These are phyloP conservation scores for Fraxinus sp. DNA, from an alignment of 305 asterid genomes.

Conservation along the genomic window DNA sequence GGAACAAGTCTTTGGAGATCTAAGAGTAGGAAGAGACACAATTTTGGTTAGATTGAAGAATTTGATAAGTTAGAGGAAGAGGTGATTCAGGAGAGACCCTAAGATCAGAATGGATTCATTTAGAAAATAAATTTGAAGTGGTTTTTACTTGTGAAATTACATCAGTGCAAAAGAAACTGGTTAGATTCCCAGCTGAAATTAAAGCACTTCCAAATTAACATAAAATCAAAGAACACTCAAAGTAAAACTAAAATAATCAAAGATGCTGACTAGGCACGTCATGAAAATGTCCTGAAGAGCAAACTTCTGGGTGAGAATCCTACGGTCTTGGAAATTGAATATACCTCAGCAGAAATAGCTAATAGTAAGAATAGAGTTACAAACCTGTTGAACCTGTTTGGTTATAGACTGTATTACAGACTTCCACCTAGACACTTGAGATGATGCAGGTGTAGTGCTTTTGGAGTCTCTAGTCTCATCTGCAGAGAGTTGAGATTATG, in stretches of 20 bases:
- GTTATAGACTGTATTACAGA: constrained; percentile 72
- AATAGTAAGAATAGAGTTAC: constrained; percentile 24
- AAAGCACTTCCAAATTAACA: not conserved
- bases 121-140: not conserved
- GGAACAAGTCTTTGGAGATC: not conserved
- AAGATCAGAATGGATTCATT: not conserved
- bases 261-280: constrained; percentile 5
- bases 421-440: constrained; percentile 81
- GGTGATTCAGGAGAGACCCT: not conserved
- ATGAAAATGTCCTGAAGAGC: constrained; percentile 15
- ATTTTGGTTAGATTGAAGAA: not conserved
- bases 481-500: constrained; percentile 35
- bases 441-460: constrained; percentile 41
- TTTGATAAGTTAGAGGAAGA: not conserved
- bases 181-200: constrained; percentile 5
- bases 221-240: not conserved
- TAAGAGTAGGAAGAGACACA: not conserved
- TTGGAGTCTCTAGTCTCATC: constrained; percentile 52
- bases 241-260: constrained; percentile 1
- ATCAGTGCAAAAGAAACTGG: constrained; percentile 4
- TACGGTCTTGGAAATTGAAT: constrained; percentile 4
- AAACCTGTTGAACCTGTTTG: constrained; percentile 95
- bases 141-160: not conserved
- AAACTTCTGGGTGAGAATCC: constrained; percentile 17
- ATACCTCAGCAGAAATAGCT: constrained; percentile 10